Evolutionary conservation across 129 eudicot genomes (phyloP), one percentile per base, ranked within the genome.

Genomic region (Rutidosis leptorrhynchoides): DNA sequence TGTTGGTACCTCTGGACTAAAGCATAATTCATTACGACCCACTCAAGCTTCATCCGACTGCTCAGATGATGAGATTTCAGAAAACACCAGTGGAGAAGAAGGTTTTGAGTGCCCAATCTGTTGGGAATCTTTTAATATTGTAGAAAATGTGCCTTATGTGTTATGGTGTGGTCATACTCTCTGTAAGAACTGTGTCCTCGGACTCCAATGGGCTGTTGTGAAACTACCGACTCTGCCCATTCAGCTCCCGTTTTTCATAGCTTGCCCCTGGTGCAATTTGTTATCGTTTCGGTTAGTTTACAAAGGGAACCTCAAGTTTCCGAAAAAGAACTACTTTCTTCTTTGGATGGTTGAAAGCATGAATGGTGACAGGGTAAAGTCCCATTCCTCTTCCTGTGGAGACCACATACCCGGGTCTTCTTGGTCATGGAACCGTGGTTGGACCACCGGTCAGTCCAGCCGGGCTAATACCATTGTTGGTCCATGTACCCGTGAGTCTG

Each of bases 151-250:
- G n/a, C 84, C 84, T 1, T 80, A 80, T 20, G 81, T 80, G 12
- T 51, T 80, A 59, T 80, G 84, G 84, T 80, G 84, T 75, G 84
- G 84, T 35, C 84, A 80, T 40, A 80, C 84, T 4, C 78, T 75
- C 22, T 80, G 84, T 49, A 80, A 80, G 28, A 64, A 80, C 55
- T 80, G 84, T 75, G 80, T 80, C 27, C 67, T 80, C 14, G 84
- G 78, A 2, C 71, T 80, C 3, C 84, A 68, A 58, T 75, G 80
- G 84, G 84, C 84, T 26, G 78, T 77, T 16, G 65, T 70, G 9
- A 80, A 80, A 61, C 68, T 80, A 11, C 78, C 84, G 35, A 80
- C 80, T 46, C 64, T 75, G 4, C 84, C 84, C 17, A 70, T 80
- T 27, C 84, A 80, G 26, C 80, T 80, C 19, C 84, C 84, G 2